phyloP scores from a whole-genome alignment of 2,329 filamentous ascomycete species.

The Penicillium sp. region DNA sequence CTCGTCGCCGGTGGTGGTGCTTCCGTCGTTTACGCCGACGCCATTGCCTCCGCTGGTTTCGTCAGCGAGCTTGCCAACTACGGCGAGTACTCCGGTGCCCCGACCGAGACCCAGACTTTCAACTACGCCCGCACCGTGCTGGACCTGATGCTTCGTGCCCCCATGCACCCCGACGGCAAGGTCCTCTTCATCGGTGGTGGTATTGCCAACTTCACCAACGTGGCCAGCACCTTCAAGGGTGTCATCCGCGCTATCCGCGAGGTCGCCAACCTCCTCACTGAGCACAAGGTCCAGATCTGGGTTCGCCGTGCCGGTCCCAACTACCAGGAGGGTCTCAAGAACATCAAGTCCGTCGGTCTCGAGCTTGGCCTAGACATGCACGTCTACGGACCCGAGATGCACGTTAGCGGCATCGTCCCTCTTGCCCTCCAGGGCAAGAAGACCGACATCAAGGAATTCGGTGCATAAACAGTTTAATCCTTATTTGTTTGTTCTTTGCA shows the following conservation, averaged over 20 bases:
- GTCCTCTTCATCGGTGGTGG: conserved; percentile 99
- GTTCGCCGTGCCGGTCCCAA: conserved; percentile 87
- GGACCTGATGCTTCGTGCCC: conserved; percentile 94
- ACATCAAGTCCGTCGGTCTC: conserved; percentile 95
- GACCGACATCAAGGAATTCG: conserved; percentile 61
- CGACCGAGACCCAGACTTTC: conserved; percentile 98
- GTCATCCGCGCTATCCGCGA: conserved; percentile 95
- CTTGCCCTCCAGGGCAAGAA: conserved; percentile 71
- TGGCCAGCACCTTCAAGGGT: conserved; percentile 98
- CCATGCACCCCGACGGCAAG: conserved; percentile 83
- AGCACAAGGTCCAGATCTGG: conserved; percentile 99
- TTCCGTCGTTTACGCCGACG: conserved; percentile 97
- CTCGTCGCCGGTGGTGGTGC: conserved; percentile 98
- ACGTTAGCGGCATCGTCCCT: conserved; percentile 93
- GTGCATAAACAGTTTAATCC: conserved; percentile 32
- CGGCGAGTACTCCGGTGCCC: conserved; percentile 98
- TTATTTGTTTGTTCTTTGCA: conserved; percentile 29
- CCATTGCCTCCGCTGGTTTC: conserved; percentile 94
- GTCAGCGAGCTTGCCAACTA: conserved; percentile 98
- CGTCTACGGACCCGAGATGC: conserved; percentile 76
- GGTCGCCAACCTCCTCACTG: conserved; percentile 76
- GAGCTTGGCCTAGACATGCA: conserved; percentile 97
- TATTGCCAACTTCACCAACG: conserved; percentile 99
- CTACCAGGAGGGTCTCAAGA: conserved; percentile 99
- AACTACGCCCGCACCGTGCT: conserved; percentile 97